Percentiles rank a stretch among this genome's conserved stretches.
Evolutionary conservation across 148 eudicot species (phyloP).

Genomic region (Spergularia bocconei): DNA sequence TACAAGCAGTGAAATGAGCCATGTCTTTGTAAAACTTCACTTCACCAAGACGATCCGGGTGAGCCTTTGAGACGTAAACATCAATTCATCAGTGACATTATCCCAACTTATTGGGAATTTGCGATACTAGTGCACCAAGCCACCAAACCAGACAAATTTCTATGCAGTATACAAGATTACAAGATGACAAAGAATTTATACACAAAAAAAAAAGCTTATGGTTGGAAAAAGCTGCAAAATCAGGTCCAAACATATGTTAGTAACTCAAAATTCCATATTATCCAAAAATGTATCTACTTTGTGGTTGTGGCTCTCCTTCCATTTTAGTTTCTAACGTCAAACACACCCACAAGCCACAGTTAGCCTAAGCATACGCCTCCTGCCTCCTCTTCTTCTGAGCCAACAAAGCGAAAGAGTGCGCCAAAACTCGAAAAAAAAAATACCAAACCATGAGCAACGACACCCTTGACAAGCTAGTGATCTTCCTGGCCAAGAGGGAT

Average conservation of each 20-base stretch:
- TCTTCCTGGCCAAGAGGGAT: slow-evolving; percentile 90
- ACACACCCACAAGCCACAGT: slow-evolving; percentile 18
- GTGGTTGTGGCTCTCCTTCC: slow-evolving; percentile 58
- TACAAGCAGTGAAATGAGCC: too few relatives aligned
- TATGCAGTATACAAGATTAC: background rate
- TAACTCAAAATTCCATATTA: slow-evolving; percentile 26
- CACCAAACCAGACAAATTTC: slow-evolving; percentile 3
- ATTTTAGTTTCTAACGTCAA: slow-evolving; percentile 13
- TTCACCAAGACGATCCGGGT: too few relatives aligned
- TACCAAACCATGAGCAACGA: slow-evolving; percentile 62
- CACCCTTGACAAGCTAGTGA: slow-evolving; percentile 79
- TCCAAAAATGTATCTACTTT: slow-evolving; percentile 27
- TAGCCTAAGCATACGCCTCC: slow-evolving; percentile 11
- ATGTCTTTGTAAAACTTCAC: too few relatives aligned
- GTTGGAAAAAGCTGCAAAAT: slow-evolving; percentile 27
- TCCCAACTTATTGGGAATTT: too few relatives aligned
- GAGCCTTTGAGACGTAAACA: too few relatives aligned
- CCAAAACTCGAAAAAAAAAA: background rate
- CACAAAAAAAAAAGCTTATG: slow-evolving; percentile 18
- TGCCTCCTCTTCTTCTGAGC: background rate
- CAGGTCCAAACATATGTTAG: slow-evolving; percentile 34
- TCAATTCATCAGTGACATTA: too few relatives aligned
- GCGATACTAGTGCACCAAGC: background rate
- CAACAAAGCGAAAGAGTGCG: background rate
- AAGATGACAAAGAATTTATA: slow-evolving; percentile 12